phyloP scores from a whole-genome alignment of 768 basidiomycete species.

The Tricholoma terreum region DNA sequence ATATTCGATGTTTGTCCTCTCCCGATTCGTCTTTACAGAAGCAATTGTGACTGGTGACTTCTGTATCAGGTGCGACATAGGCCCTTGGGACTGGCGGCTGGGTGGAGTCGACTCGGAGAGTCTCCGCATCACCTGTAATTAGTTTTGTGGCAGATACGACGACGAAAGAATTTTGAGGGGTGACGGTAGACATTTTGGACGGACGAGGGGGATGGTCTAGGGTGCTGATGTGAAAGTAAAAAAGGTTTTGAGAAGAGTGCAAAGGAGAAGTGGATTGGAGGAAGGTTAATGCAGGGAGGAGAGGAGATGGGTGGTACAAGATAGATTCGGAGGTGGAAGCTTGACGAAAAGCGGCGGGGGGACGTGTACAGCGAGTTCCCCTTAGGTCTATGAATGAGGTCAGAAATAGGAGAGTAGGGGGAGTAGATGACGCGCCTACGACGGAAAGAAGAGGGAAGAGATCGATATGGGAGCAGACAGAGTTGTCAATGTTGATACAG shows the following conservation, averaged over 20 bases:
- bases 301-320: slow-evolving; percentile 43
- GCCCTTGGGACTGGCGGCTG: not conserved
- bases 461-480: slow-evolving; percentile 37
- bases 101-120: slow-evolving; percentile 10
- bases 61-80: not conserved
- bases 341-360: slow-evolving; percentile 19
- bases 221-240: slow-evolving; percentile 22
- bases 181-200: not conserved
- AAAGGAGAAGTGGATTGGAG: slow-evolving; percentile 16
- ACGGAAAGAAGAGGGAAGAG: slow-evolving; percentile 58
- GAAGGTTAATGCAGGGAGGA: slow-evolving; percentile 31
- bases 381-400: slow-evolving; percentile 40
- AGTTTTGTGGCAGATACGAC: slow-evolving; percentile 4
- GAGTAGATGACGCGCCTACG: slow-evolving; percentile 42
- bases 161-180: slow-evolving; percentile 12
- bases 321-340: slow-evolving; percentile 21
- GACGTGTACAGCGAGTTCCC: slow-evolving; percentile 40
- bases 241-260: slow-evolving; percentile 19
- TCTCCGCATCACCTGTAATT: slow-evolving; percentile 17
- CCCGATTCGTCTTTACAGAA: too few species aligned
- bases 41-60: too few species aligned
- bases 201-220: slow-evolving; percentile 14
- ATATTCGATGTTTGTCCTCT: too few species aligned
- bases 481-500: slow-evolving; percentile 48
- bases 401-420: slow-evolving; percentile 5